Conservation (phyloP, 1,139 yeast species). For the Meyerozyma smithsonii region DNA sequence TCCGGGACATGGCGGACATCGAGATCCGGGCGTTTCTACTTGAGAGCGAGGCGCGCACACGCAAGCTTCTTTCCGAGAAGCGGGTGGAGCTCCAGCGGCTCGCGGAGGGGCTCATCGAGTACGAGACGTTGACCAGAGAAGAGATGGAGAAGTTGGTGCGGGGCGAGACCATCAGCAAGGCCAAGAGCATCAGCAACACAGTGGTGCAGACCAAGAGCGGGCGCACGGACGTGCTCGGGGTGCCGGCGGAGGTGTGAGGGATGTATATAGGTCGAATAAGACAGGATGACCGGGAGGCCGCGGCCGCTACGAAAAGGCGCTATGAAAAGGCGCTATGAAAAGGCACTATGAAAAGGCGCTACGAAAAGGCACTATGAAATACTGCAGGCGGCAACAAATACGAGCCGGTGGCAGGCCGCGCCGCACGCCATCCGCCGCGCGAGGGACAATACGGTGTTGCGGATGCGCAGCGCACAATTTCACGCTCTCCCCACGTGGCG, state of each 20-base stretch:
- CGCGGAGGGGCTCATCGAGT: conserved; percentile 91
- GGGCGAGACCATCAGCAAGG: conserved; percentile 70
- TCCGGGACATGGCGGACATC: conserved; percentile 86
- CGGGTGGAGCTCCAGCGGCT: conserved; percentile 74
- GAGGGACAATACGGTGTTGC: background rate
- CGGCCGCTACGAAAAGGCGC: too few species aligned
- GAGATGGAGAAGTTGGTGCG: conserved; percentile 83
- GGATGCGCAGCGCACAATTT: background rate
- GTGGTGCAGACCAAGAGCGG: conserved; percentile 47
- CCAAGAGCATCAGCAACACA: conserved; percentile 67
- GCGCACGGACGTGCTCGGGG: conserved; percentile 2
- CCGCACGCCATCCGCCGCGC: background rate
- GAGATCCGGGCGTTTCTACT: conserved; percentile 78
- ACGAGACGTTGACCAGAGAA: conserved; percentile 87
- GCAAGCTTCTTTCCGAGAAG: conserved; percentile 57
- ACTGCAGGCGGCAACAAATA: too few species aligned
- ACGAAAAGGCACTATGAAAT: too few species aligned
- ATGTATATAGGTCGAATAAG: conserved; percentile 1
- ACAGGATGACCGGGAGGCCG: too few species aligned
- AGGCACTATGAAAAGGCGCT: too few species aligned
- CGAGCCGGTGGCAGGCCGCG: too few species aligned
- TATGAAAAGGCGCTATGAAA: too few species aligned
- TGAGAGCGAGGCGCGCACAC: conserved; percentile 75
- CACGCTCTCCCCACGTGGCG: background rate
- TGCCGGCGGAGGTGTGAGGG: conserved; percentile 1